A percentile compares a stretch with the other conserved stretches of the same genome.
Evolutionary conservation across 1,284 basidiomycete genomes (phyloP).

Genomic region (Rhodotorula glutinis): DNA sequence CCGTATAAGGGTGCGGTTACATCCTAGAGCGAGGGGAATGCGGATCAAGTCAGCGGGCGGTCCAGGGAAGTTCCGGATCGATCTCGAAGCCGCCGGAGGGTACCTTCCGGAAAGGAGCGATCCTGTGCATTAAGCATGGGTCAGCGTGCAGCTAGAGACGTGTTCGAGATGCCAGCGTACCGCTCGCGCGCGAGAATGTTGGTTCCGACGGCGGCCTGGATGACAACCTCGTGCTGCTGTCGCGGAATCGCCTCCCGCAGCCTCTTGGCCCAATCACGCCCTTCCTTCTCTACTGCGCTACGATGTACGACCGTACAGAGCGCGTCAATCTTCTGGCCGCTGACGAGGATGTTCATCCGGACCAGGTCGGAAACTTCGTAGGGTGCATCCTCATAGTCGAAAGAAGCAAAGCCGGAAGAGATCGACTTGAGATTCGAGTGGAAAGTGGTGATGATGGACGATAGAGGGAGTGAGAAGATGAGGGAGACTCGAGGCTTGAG

Average conservation of each 20-base stretch:
- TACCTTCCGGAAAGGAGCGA: slow-evolving; percentile 74
- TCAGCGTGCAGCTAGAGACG: too few relatives aligned
- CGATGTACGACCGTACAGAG: slow-evolving; percentile 74
- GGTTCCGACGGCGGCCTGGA: slow-evolving; percentile 63
- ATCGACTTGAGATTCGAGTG: slow-evolving; percentile 78
- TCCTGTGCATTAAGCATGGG: slow-evolving; percentile 43
- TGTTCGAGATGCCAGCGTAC: slow-evolving; percentile 10
- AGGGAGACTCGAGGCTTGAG: slow-evolving; percentile 62
- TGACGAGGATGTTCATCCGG: slow-evolving; percentile 86
- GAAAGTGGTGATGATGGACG: slow-evolving; percentile 77
- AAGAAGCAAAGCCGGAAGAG: slow-evolving; percentile 45
- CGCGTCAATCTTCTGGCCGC: slow-evolving; percentile 82
- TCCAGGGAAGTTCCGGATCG: too few relatives aligned
- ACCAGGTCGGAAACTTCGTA: slow-evolving; percentile 68
- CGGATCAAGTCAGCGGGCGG: too few relatives aligned
- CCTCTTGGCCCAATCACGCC: slow-evolving; percentile 79
- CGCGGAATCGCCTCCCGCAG: slow-evolving; percentile 82
- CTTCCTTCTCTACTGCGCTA: slow-evolving; percentile 65
- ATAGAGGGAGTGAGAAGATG: slow-evolving; percentile 73
- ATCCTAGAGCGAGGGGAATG: slow-evolving; percentile 52
- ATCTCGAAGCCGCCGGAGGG: too few relatives aligned
- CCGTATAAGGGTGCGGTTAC: slow-evolving; percentile 53
- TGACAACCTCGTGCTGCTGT: slow-evolving; percentile 74
- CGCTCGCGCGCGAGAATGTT: slow-evolving; percentile 86
- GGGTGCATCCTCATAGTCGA: slow-evolving; percentile 78